Conservation (phyloP, 805 yeast genomes). For the Candida caryicola region DNA sequence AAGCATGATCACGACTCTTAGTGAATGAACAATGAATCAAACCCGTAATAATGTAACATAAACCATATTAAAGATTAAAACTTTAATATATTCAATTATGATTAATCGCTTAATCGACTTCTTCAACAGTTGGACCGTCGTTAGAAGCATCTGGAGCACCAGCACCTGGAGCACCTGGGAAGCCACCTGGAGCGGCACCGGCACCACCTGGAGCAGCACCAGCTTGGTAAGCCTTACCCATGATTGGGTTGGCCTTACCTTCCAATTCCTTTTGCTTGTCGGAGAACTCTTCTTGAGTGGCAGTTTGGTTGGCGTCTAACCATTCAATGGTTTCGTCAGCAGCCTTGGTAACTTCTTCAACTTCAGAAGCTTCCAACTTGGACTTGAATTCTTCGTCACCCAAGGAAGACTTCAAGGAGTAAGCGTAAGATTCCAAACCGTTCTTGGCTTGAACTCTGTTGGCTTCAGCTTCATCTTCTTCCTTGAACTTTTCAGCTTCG, state of each 20-base stretch:
- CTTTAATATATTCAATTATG: conserved; percentile 3
- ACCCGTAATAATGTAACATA: conserved; percentile 5
- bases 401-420: conserved; percentile 83
- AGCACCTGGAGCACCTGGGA: conserved; percentile 43
- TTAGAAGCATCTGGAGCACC: conserved; percentile 35
- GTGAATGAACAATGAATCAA: neutral
- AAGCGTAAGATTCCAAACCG: conserved; percentile 92
- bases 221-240: conserved; percentile 94
- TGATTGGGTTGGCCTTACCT: conserved; percentile 92
- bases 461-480: conserved; percentile 94
- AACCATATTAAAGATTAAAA: conserved; percentile 2
- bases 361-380: conserved; percentile 57
- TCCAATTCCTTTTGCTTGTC: conserved; percentile 96
- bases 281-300: conserved; percentile 85
- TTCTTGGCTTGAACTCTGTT: conserved; percentile 91
- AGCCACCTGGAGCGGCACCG: conserved; percentile 57
- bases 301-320: conserved; percentile 93
- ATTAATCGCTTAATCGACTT: conserved; percentile 41
- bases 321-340: conserved; percentile 83
- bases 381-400: conserved; percentile 42
- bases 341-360: conserved; percentile 69
- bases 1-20: neutral
- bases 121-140: conserved; percentile 54
- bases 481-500: conserved; percentile 97
- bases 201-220: conserved; percentile 75